These are phyloP conservation scores for Hypoxylon sp. DNA, from an alignment of 2,329 filamentous ascomycete species.

Conservation along the genomic window DNA sequence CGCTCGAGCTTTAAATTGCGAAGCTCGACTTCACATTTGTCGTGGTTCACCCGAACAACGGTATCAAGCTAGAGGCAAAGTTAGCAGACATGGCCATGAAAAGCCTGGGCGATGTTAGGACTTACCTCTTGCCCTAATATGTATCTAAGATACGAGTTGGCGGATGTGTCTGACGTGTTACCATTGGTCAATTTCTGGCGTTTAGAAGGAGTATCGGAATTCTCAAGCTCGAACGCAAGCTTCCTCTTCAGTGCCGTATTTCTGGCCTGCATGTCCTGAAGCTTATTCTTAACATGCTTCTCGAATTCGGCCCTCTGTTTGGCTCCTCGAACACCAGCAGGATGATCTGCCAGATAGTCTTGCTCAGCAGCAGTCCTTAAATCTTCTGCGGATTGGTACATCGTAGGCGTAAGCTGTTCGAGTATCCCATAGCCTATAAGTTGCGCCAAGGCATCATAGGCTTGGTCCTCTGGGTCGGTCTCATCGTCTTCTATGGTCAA, in stretches of 20 bases:
- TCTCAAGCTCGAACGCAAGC: slow-evolving; percentile 38
- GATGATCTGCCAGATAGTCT: slow-evolving; percentile 65
- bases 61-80: slow-evolving; percentile 66
- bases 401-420: slow-evolving; percentile 66
- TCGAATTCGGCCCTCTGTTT: slow-evolving; percentile 73
- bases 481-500: slow-evolving; percentile 42
- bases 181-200: slow-evolving; percentile 64
- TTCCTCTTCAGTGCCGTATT: slow-evolving; percentile 41
- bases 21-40: slow-evolving; percentile 83
- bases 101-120: slow-evolving; percentile 22
- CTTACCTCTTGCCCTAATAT: slow-evolving; percentile 60
- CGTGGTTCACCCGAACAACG: slow-evolving; percentile 82
- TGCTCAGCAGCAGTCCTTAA: slow-evolving; percentile 68
- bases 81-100: slow-evolving; percentile 39
- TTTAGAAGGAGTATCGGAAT: slow-evolving; percentile 51
- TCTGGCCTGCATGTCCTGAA: slow-evolving; percentile 38
- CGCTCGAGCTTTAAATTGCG: slow-evolving; percentile 80
- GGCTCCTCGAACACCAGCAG: slow-evolving; percentile 63
- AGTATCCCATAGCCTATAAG: slow-evolving; percentile 73
- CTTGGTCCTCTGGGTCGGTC: slow-evolving; percentile 49
- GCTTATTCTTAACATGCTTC: slow-evolving; percentile 37
- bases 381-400: slow-evolving; percentile 69
- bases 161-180: slow-evolving; percentile 48
- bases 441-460: slow-evolving; percentile 60
- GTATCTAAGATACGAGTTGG: slow-evolving; percentile 54